Evolutionary conservation across 257 asterid species (phyloP), one percentile per base, ranked within the genome.

Genomic region (Buddleja alternifolia): DNA sequence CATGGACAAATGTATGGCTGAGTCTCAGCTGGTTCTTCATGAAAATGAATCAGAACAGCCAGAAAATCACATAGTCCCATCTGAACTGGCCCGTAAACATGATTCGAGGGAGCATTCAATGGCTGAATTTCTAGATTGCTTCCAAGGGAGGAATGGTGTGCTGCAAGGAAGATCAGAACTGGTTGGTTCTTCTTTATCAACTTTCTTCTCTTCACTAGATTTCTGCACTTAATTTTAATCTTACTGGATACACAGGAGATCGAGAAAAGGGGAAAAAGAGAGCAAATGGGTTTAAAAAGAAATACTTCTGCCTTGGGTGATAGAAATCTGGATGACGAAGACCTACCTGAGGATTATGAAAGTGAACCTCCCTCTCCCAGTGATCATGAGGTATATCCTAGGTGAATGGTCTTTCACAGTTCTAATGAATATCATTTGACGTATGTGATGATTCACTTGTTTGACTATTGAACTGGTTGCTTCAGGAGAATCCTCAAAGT

Each of bases 121-220:
- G 92, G 84, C 92, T 60, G 92, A 88, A 60, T 75, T 84, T 80
- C 83, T 83, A 47, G 85, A 86, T 69, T 66, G 87, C 75, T 89
- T 81, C 66, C 77, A 77, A 55, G 87, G 76, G 69, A 76, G 72
- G 75, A 81, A 66, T 68, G 78, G 62, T 55, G 74, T 6, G 53
- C 80, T 40, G 15, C 81, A 29, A 52, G 89, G 73, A 77, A 79
- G 80, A 66, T 45, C 82, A 40, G 59, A 82, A 72, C 78, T 47
- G 83, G 97, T 88, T 64, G 42, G 61, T 64, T 80, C 63, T 58
- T 48, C 60, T 47, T 67, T 60, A 12, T 56, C 36, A 32, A 63
- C 66, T 77, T 66, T 63, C 41, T 10, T 62, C 48, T 36, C 47
- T 67, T 53, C 42, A 47, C 39, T 47, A 61, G n/a, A n/a, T 25